Evolutionary conservation across 2,329 filamentous ascomycete genomes (phyloP), one percentile per base, ranked within the genome.

Genomic region (Sphaerostilbella broomeana): DNA sequence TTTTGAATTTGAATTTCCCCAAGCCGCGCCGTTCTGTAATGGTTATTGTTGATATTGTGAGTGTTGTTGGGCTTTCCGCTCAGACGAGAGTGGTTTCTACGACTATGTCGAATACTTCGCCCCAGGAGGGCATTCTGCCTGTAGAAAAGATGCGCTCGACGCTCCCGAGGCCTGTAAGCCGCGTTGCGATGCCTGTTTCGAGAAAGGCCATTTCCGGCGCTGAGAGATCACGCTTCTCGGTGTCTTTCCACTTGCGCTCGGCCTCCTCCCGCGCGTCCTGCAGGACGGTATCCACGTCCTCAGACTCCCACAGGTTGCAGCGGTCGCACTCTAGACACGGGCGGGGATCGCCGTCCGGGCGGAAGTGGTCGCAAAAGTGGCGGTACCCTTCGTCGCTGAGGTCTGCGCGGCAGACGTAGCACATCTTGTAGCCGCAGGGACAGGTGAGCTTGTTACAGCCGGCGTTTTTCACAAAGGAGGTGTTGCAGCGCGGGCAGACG

Each of bases 391-490:
- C 82, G 35, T 75, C 68, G 40, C 70, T 67, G 32, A 83, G 77
- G 53, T 86, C 81, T 50, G 82, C 82, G 27, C 92, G 85, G 61
- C 92, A 98, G 32, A 97, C 79, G 56, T 98, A 98, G 61, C 92
- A 98, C 90, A 97, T 97, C 51, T 85, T 84, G 64, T 97, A 97
- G 7, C 92, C 92, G 62, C 92, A 98, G 12, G 88, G 81, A 58
- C 92, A 97, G 5, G 87, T 90, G 27, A 98, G 73, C 65, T 97
- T 97, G 69, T 98, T 98, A 73, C 92, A 98, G 53, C 92, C 92
- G 18, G 82, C 81, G 6, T 80, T 83, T 61, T 97, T 97, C 63
- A 98, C 86, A 59, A 97, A 97, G 12, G 82, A 86, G 8, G 89
- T 86, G 51, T 86, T 83, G 68, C 92, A 98, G 33, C 83, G 78